These are phyloP conservation scores for Xerocomellus intermedius DNA, from an alignment of 768 basidiomycete genomes.

Conservation along the genomic window DNA sequence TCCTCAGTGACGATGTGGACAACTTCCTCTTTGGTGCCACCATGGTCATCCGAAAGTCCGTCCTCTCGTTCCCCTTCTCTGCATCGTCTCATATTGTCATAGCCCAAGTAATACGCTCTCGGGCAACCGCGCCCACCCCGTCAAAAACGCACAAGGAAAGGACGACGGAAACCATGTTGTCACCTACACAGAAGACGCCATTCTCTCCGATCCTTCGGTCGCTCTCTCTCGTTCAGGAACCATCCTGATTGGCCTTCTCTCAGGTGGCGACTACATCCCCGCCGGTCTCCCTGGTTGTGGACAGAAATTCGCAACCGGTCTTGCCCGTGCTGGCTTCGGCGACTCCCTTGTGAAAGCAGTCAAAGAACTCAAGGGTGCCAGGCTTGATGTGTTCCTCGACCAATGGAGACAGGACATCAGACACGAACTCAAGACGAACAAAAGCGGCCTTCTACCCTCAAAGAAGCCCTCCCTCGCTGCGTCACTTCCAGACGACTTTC, in stretches of 20 bases:
- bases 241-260: slow-evolving; percentile 79
- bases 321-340: slow-evolving; percentile 81
- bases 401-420: slow-evolving; percentile 63
- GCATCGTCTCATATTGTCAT: slow-evolving; percentile 6
- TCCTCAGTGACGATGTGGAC: slow-evolving; percentile 92
- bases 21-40: slow-evolving; percentile 87
- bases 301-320: slow-evolving; percentile 65
- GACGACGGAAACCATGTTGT: slow-evolving; percentile 70
- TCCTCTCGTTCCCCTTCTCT: not conserved
- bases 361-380: slow-evolving; percentile 41
- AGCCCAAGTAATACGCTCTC: slow-evolving; percentile 72
- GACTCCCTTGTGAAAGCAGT: slow-evolving; percentile 65
- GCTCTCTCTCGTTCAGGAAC: slow-evolving; percentile 62
- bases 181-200: slow-evolving; percentile 37
- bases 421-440: slow-evolving; percentile 67
- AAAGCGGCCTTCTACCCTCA: slow-evolving; percentile 56
- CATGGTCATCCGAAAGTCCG: slow-evolving; percentile 81
- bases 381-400: slow-evolving; percentile 53
- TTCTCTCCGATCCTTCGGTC: slow-evolving; percentile 45
- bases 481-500: slow-evolving; percentile 64
- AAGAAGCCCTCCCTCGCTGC: slow-evolving; percentile 67
- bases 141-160: slow-evolving; percentile 62
- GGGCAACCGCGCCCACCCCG: slow-evolving; percentile 64
- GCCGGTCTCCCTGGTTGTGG: slow-evolving; percentile 71
- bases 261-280: slow-evolving; percentile 89